Percentiles rank a stretch among this genome's conserved stretches.
Conservation (phyloP, 2,329 filamentous ascomycete genomes). For the Cladosporium sp. region DNA sequence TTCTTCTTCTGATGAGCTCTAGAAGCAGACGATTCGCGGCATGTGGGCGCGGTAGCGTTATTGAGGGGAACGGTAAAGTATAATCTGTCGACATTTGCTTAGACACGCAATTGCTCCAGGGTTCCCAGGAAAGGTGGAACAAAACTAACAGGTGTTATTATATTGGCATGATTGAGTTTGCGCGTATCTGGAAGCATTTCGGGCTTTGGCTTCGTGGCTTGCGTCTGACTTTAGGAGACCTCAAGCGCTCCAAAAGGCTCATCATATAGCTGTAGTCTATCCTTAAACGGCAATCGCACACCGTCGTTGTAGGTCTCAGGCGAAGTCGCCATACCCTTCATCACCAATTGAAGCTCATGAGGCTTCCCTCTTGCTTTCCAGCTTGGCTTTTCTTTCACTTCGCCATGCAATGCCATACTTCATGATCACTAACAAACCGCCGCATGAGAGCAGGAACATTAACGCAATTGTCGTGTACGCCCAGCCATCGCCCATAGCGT, state of each 20-base stretch:
- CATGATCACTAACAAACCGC: constrained; percentile 27
- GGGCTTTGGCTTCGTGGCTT: background rate
- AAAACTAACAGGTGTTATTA: background rate
- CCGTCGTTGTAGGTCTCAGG: background rate
- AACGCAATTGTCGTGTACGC: constrained; percentile 42
- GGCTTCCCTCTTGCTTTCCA: background rate
- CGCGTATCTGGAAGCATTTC: constrained; percentile 6
- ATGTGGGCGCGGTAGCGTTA: background rate
- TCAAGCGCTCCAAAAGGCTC: background rate
- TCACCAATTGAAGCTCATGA: background rate
- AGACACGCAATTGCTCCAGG: background rate
- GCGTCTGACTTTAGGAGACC: background rate
- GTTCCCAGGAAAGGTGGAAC: background rate
- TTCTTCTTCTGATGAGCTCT: background rate
- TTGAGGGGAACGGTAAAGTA: background rate
- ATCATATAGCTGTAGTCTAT: background rate
- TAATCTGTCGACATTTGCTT: background rate
- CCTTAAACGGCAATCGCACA: background rate
- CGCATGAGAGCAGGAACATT: constrained; percentile 25
- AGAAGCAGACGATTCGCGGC: background rate
- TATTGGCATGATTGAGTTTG: constrained; percentile 9
- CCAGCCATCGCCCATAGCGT: constrained; percentile 44
- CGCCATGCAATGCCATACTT: constrained; percentile 33
- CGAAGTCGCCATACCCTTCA: background rate
- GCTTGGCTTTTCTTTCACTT: constrained; percentile 18